Base-by-base conservation (phyloP, 345 rosid species). In the Reutealis trisperma region DNA sequence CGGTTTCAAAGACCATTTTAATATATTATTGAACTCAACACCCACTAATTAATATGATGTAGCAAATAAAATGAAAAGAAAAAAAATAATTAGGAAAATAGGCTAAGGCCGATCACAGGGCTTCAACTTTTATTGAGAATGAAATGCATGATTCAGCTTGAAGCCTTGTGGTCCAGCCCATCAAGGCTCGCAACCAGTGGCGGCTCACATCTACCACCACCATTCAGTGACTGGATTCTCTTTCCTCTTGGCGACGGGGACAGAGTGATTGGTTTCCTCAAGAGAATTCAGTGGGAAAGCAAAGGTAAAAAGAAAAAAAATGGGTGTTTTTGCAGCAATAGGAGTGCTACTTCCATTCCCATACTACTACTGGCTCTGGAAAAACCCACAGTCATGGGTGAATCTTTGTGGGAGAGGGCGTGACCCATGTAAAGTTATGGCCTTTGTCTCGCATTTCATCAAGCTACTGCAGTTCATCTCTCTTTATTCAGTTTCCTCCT, bases 321-420 rank as follows among this genome's bases (percentile, higher is more conserved):
- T 91, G 98, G 97, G 93, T 57, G 15, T 91, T 12, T 21, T 86
- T n/a, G 95, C 97, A 12, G 95, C 84, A 37, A 76, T 87, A 34
- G 97, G 93, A 60, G 87, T 89, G 54, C 4, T 93, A 21, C 63
- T 89, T 49, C 97, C 94, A 22, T 94, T 93, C 55, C 97, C 98
- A n/a, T 93, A 83, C 81, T 94, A 91, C 87, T 90, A 87, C 87
- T 85, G 87, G 88, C 83, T 94, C 2, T 94, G 97, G 98, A 89
- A 82, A 62, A 67, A 84, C 19, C 97, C 97, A 2, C 95, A 93
- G 77, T 77, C 88, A 75, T 94, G 98, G 98, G 93, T 90, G 21
- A 73, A 89, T 65, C 84, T 90, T 18, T 91, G 97, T 60, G 95
- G 95, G 62, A 81, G 79, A 82, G 87, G 89, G 61, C 78, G 76